Conservation (phyloP, 176 grass and related monocot genomes). For the Chrysopogon serrulatus region DNA sequence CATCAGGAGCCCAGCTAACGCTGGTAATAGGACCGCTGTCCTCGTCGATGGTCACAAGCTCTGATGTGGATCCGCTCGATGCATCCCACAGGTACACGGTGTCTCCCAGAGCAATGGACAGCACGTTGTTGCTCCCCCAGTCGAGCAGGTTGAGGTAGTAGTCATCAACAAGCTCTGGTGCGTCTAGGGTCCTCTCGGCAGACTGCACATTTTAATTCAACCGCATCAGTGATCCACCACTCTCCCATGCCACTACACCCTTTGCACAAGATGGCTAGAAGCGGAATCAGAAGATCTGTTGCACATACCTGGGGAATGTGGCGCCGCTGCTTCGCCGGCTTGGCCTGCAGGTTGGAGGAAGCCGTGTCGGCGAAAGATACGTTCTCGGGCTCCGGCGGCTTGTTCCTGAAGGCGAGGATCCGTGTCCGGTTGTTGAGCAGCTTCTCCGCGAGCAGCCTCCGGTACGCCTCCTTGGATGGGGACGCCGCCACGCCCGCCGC, state of each 20-base stretch:
- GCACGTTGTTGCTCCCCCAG: conserved; percentile 63
- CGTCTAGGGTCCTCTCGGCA: conserved; percentile 68
- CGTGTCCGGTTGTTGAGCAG: conserved; percentile 61
- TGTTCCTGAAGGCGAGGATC: conserved; percentile 71
- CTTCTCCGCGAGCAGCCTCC: conserved; percentile 69
- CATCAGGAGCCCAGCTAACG: conserved; percentile 67
- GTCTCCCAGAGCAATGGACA: conserved; percentile 64
- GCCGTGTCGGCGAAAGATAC: conserved; percentile 5
- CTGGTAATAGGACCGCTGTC: conserved; percentile 59
- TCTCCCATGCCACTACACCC: not conserved
- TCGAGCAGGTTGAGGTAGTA: conserved; percentile 75
- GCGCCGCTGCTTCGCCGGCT: conserved; percentile 47
- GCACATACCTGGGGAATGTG: conserved; percentile 57
- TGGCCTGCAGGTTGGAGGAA: conserved; percentile 31
- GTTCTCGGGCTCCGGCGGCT: conserved; percentile 51
- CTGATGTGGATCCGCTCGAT: conserved; percentile 46
- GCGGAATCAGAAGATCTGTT: not conserved
- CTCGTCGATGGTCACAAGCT: conserved; percentile 62
- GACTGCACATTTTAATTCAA: conserved; percentile 29
- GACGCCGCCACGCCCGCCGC: conserved; percentile 12
- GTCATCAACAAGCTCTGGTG: conserved; percentile 64
- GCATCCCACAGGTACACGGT: conserved; percentile 64
- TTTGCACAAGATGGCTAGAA: not conserved
- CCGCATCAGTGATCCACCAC: not conserved
- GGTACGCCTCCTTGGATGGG: conserved; percentile 55